Evolutionary conservation across 768 basidiomycete genomes (phyloP).

Genomic region (Sistotremastrum niveocremeum): DNA sequence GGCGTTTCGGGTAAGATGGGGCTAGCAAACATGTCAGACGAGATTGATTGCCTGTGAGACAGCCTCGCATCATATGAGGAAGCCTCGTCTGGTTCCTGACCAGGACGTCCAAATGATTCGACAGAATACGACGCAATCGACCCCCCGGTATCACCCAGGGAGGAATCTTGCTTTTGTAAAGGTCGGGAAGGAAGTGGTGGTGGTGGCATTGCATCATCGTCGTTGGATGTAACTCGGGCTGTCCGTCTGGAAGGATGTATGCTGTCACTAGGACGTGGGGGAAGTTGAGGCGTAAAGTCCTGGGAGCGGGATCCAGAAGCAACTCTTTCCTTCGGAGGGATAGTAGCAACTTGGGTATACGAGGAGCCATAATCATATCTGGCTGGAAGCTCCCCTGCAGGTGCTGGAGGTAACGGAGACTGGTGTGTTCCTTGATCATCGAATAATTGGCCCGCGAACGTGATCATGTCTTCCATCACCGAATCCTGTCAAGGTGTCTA

Average conservation of each 20-base stretch:
- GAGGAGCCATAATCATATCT: constrained; percentile 55
- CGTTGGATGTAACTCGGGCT: neutral
- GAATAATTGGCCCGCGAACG: constrained; percentile 51
- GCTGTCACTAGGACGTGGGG: constrained; percentile 52
- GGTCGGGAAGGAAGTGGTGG: neutral
- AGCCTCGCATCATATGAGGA: neutral
- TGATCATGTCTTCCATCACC: constrained; percentile 80
- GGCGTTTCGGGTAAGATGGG: constrained; percentile 13
- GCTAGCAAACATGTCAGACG: constrained; percentile 31
- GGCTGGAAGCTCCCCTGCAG: constrained; percentile 46
- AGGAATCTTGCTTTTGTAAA: neutral
- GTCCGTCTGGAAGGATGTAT: constrained; percentile 51
- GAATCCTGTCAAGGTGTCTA: constrained; percentile 32
- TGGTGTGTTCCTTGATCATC: constrained; percentile 29
- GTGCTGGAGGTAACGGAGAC: constrained; percentile 57
- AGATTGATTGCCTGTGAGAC: constrained; percentile 2
- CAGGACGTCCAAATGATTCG: no score
- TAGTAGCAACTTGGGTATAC: constrained; percentile 47
- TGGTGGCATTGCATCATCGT: neutral
- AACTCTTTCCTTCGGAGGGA: constrained; percentile 21
- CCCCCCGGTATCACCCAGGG: no score
- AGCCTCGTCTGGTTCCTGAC: neutral
- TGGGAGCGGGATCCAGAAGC: constrained; percentile 16
- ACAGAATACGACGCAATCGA: no score
- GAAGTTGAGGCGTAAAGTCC: constrained; percentile 64